Evolutionary conservation across 164 flowering plant species (phyloP), one percentile per base, ranked within the genome.

Genomic region (Umbilicus rupestris): DNA sequence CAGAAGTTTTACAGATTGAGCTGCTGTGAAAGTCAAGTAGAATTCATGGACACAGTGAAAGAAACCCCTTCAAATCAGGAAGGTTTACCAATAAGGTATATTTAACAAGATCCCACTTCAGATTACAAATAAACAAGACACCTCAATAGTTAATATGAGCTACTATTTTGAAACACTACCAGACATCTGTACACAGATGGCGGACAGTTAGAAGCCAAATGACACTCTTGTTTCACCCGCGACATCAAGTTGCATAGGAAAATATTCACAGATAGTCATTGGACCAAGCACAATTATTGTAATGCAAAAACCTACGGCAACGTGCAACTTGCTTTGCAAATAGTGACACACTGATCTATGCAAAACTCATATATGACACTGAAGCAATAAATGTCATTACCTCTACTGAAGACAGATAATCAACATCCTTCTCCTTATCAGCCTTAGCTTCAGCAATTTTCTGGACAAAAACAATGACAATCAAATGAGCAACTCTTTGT

Each of bases 401-500:
- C 92, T 94, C 97, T 47, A 91, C 86, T 22, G 97, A 94, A 70
- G 98, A 91, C 58, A 93, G 90, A 79, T 80, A 93, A 77, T 90
- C 98, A 65, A 85, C 80, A 78, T 91, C 96, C 70, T 79, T 84
- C 68, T 85, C 92, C 79, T 89, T 91, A 37, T 80, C 77, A 39
- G 31, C 63, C 69, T 84, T 82, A 42, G 91, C 87, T 69, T 84
- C 82, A 35, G 75, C 89, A 67, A 94, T 83, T 89, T 86, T 88
- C 98, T 93, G 78, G 45, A 28, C 68, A 17, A 65, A 62, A 3
- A 26, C 63, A 65, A 68, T 55, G 37, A 35, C 62, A 19, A 39
- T 65, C 39, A 58, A 49, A 22, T 5, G 37, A 35, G 6, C 37
- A 35, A 35, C 37, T 35, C 4, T 3, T 7, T 35, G 37, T 35